Evolutionary conservation across 2,329 filamentous ascomycete genomes (phyloP).

Genomic region (Zymoseptoria pseudotritici): DNA sequence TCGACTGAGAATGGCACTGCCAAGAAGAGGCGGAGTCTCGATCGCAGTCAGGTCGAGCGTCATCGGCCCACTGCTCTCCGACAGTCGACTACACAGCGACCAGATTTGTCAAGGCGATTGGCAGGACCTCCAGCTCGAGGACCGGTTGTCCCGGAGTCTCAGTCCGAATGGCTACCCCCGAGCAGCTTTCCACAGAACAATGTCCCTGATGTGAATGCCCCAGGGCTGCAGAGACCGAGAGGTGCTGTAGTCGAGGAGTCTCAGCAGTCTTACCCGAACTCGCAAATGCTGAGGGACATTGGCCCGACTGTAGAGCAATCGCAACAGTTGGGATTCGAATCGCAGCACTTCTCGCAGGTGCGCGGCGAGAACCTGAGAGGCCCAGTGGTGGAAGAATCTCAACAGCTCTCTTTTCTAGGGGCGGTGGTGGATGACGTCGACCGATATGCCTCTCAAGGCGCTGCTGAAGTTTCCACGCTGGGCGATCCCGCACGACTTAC

Average conservation of each 20-base stretch:
- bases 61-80: background rate
- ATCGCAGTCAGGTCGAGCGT: background rate
- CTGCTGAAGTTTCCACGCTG: background rate
- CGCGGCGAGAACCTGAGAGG: background rate
- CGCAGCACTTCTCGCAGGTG: background rate
- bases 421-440: background rate
- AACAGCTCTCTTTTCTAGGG: background rate
- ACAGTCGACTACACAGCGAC: background rate
- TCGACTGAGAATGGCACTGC: background rate
- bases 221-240: background rate
- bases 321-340: background rate
- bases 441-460: background rate
- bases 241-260: constrained; percentile 14
- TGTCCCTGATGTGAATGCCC: background rate
- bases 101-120: background rate
- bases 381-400: constrained; percentile 1
- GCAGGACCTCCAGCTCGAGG: background rate
- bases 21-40: background rate
- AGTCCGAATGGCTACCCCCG: background rate
- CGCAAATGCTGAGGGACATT: background rate
- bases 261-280: constrained; percentile 1
- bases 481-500: background rate
- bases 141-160: background rate
- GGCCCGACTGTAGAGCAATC: background rate
- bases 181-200: background rate